Conservation (phyloP, 805 yeast genomes). For the Candida insectalens region DNA sequence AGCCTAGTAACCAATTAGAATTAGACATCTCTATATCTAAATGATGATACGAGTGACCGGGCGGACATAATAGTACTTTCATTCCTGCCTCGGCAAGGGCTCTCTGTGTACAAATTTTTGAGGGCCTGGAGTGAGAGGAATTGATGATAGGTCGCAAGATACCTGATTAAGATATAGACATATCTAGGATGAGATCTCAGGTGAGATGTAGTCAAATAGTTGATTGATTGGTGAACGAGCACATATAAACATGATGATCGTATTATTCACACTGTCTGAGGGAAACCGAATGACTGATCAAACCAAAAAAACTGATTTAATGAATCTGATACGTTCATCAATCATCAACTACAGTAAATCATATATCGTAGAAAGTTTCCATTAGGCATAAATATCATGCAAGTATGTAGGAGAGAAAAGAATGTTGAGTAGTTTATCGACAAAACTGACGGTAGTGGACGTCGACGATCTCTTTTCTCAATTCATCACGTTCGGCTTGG, state of each 20-base stretch:
- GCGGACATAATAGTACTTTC: constrained; percentile 35
- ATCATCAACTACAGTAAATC: no score
- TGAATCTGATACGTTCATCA: constrained; percentile 32
- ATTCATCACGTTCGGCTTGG: constrained; percentile 11
- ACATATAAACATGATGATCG: constrained; percentile 5
- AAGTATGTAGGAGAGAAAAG: no score
- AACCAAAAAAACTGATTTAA: constrained; percentile 42
- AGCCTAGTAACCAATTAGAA: no score
- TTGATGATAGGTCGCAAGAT: constrained; percentile 43
- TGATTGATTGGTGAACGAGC: background rate
- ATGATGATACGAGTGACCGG: constrained; percentile 35
- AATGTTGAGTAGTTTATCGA: no score
- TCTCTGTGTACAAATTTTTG: constrained; percentile 41
- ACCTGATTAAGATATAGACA: constrained; percentile 16
- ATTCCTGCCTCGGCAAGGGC: constrained; percentile 35
- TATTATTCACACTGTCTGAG: constrained; percentile 52
- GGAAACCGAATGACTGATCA: constrained; percentile 25
- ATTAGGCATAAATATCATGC: no score
- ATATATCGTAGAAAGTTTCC: no score
- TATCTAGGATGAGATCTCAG: background rate
- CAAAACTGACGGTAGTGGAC: constrained; percentile 7
- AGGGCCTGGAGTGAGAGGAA: constrained; percentile 32
- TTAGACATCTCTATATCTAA: constrained; percentile 4
- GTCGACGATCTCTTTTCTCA: constrained; percentile 12
- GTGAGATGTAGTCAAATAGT: background rate